Evolutionary conservation across 805 yeast species (phyloP).

Genomic region (Ogataea wickerhamii): DNA sequence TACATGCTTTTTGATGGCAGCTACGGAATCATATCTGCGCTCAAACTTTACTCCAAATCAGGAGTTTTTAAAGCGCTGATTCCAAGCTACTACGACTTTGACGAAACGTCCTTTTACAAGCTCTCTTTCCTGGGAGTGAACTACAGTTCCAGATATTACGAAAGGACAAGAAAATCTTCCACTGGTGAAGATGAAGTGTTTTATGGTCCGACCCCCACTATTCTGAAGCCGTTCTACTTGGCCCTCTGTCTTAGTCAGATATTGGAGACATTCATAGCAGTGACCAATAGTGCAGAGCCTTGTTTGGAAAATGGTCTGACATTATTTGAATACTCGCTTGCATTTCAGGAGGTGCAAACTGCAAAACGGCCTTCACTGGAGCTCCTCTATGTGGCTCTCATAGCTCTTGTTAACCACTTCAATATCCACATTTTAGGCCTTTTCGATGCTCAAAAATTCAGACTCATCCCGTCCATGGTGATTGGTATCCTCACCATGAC

Average conservation of each 20-base stretch:
- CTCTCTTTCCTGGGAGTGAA: slow-evolving; percentile 26
- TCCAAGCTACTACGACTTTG: slow-evolving; percentile 25
- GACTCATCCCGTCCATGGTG: slow-evolving; percentile 61
- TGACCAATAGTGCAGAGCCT: slow-evolving; percentile 53
- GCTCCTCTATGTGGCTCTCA: slow-evolving; percentile 47
- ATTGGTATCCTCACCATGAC: slow-evolving; percentile 52
- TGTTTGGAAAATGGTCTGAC: slow-evolving; percentile 66
- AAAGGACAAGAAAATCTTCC: slow-evolving; percentile 4
- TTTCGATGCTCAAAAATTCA: slow-evolving; percentile 46
- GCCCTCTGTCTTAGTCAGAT: slow-evolving; percentile 59
- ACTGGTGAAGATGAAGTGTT: slow-evolving; percentile 18
- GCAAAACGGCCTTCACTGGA: slow-evolving; percentile 50
- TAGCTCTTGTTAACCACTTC: slow-evolving; percentile 57
- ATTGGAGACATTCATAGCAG: slow-evolving; percentile 61
- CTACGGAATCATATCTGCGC: slow-evolving; percentile 34
- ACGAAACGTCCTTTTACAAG: slow-evolving; percentile 19
- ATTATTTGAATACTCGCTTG: slow-evolving; percentile 69
- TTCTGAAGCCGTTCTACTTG: slow-evolving; percentile 57
- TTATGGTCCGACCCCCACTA: slow-evolving; percentile 44
- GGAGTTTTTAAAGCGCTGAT: slow-evolving; percentile 8
- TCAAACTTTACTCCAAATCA: slow-evolving; percentile 25
- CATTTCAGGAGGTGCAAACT: slow-evolving; percentile 67
- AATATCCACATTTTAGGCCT: slow-evolving; percentile 62
- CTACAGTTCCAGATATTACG: slow-evolving; percentile 23
- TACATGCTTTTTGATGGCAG: slow-evolving; percentile 32